phyloP scores from a whole-genome alignment of 768 basidiomycete genomes.

The Punctularia strigosozonata region DNA sequence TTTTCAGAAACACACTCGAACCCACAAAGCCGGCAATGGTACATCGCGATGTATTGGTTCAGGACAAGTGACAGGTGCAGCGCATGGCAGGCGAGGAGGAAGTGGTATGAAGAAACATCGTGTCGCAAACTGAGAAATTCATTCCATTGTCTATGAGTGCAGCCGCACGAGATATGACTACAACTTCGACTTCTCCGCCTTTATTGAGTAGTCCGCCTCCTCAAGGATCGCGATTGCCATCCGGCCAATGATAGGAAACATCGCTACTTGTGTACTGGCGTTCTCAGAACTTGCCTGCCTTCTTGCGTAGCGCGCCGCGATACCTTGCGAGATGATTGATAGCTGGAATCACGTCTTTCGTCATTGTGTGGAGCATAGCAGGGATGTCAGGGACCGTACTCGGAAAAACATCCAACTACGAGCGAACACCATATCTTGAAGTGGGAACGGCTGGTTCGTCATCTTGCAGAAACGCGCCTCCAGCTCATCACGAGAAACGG shows the following conservation, averaged over 20 bases:
- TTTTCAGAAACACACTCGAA: too few relatives aligned
- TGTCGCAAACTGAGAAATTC: too few relatives aligned
- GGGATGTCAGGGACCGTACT: conserved; percentile 26
- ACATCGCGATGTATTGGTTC: too few relatives aligned
- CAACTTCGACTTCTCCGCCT: conserved; percentile 15
- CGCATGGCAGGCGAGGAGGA: too few relatives aligned
- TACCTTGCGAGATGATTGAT: conserved; percentile 79
- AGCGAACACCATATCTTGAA: conserved; percentile 67
- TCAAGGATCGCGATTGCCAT: conserved; percentile 51
- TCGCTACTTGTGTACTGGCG: conserved; percentile 32
- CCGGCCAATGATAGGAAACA: conserved; percentile 52
- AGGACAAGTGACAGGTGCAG: too few relatives aligned
- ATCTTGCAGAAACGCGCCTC: conserved; percentile 74
- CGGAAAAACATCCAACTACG: conserved; percentile 81
- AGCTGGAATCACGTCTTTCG: conserved; percentile 28
- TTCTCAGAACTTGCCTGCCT: conserved; percentile 84
- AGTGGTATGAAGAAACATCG: too few relatives aligned
- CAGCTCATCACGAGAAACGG: conserved; percentile 58
- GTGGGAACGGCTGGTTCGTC: conserved; percentile 57
- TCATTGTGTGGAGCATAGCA: conserved; percentile 1
- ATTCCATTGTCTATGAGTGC: too few relatives aligned
- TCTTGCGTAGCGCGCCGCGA: conserved; percentile 75
- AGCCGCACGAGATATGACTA: too few relatives aligned
- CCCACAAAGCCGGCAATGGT: too few relatives aligned
- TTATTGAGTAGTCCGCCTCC: conserved; percentile 30